A percentile compares a stretch with the other conserved stretches of the same genome.
These are phyloP conservation scores for Ceratobasidium theobromae DNA, from an alignment of 1,284 basidiomycete species.

Conservation along the genomic window DNA sequence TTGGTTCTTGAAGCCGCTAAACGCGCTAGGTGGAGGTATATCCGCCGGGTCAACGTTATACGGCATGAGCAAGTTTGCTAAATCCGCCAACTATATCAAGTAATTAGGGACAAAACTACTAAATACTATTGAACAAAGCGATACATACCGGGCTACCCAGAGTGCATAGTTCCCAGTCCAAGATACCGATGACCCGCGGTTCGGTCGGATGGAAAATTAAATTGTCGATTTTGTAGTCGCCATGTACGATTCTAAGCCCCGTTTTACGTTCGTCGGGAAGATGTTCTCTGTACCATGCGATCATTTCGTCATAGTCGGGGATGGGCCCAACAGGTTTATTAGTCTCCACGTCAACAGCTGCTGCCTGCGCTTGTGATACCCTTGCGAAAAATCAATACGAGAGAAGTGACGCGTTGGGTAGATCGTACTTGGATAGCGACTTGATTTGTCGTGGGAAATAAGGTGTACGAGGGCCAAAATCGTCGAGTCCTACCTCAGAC, in stretches of 20 bases:
- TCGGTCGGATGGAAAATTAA: slow-evolving; percentile 91
- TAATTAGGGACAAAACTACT: too few relatives aligned
- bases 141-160: slow-evolving; percentile 74
- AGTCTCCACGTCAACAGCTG: slow-evolving; percentile 64
- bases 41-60: slow-evolving; percentile 66
- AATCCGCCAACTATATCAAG: slow-evolving; percentile 72
- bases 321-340: slow-evolving; percentile 54
- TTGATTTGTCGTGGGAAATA: slow-evolving; percentile 95
- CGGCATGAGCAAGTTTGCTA: slow-evolving; percentile 86
- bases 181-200: slow-evolving; percentile 87
- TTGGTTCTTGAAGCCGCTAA: slow-evolving; percentile 63
- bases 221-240: slow-evolving; percentile 97
- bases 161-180: slow-evolving; percentile 97
- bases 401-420: not conserved
- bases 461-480: slow-evolving; percentile 74
- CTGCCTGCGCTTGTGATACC: slow-evolving; percentile 73
- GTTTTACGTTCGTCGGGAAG: slow-evolving; percentile 73
- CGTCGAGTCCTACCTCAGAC: slow-evolving; percentile 63
- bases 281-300: slow-evolving; percentile 73
- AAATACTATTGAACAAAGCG: too few relatives aligned
- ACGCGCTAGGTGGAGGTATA: slow-evolving; percentile 41
- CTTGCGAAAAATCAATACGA: slow-evolving; percentile 36
- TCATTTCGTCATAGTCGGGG: slow-evolving; percentile 70
- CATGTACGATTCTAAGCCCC: slow-evolving; percentile 80
- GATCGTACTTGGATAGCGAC: slow-evolving; percentile 56